Conservation (phyloP, 2,329 filamentous ascomycete genomes). For the Exophiala viscosa region DNA sequence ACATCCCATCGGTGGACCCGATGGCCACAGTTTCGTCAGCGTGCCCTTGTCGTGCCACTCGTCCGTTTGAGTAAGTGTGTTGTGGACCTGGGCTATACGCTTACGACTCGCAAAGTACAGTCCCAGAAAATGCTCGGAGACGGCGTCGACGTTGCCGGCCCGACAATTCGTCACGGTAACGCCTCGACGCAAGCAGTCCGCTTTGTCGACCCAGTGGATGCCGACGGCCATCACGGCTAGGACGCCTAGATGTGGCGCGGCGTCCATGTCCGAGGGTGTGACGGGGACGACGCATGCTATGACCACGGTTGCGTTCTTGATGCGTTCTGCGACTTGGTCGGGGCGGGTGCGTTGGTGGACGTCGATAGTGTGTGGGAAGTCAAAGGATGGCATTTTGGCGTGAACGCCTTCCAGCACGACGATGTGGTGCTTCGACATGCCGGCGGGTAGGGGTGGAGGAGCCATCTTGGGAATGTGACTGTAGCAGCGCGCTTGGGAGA, state of each 20-base stretch:
- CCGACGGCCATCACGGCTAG: conserved; percentile 48
- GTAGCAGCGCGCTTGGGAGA: neutral
- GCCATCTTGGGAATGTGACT: conserved; percentile 9
- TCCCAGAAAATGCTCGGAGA: conserved; percentile 50
- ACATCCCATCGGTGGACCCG: conserved; percentile 43
- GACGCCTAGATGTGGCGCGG: conserved; percentile 42
- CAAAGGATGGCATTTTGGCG: conserved; percentile 37
- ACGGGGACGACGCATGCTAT: conserved; percentile 42
- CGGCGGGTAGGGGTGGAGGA: conserved; percentile 23
- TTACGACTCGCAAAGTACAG: conserved; percentile 48
- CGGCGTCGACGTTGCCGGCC: conserved; percentile 46
- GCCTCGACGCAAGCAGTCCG: conserved; percentile 41
- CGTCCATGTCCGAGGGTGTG: conserved; percentile 39
- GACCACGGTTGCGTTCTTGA: conserved; percentile 47
- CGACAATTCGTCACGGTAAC: conserved; percentile 47
- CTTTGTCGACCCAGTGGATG: conserved; percentile 46
- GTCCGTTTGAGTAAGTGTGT: conserved; percentile 32
- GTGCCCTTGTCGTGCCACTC: conserved; percentile 42
- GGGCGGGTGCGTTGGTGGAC: conserved; percentile 36
- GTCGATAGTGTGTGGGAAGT: conserved; percentile 43
- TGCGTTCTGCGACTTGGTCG: conserved; percentile 38
- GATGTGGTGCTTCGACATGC: conserved; percentile 41
- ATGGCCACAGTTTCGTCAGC: conserved; percentile 32
- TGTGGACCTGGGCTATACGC: conserved; percentile 39
- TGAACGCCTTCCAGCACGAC: conserved; percentile 48